phyloP scores from a whole-genome alignment of 169 alveolate genomes.

The Plasmodium billcollinsi region DNA sequence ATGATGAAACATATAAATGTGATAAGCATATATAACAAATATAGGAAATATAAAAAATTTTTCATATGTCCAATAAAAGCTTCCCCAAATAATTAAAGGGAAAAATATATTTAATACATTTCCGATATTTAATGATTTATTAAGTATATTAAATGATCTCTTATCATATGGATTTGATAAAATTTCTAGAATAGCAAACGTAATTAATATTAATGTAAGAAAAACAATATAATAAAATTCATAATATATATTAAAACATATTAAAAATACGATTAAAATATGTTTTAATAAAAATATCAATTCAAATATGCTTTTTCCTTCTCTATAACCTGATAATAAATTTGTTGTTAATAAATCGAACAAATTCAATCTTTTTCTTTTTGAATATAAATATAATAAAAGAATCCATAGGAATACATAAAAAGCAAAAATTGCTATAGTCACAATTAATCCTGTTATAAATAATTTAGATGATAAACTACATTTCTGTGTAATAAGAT shows the following conservation, averaged over 20 bases:
- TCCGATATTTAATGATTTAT: slow-evolving; percentile 53
- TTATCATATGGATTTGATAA: slow-evolving; percentile 61
- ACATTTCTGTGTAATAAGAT: slow-evolving; percentile 74
- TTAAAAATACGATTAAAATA: slow-evolving; percentile 19
- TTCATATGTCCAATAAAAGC: slow-evolving; percentile 61
- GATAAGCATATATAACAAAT: slow-evolving; percentile 25
- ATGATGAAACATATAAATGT: slow-evolving; percentile 49
- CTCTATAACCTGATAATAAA: slow-evolving; percentile 70
- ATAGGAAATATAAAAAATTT: slow-evolving; percentile 38
- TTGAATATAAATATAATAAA: slow-evolving; percentile 34
- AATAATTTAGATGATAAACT: slow-evolving; percentile 23
- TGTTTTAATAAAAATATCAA: slow-evolving; percentile 52
- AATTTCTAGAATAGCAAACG: slow-evolving; percentile 59
- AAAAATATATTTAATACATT: slow-evolving; percentile 46
- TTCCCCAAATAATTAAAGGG: slow-evolving; percentile 63
- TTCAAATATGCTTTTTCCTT: slow-evolving; percentile 66
- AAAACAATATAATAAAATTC: slow-evolving; percentile 40
- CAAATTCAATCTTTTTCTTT: slow-evolving; percentile 21
- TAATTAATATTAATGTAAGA: slow-evolving; percentile 38
- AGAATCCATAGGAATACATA: slow-evolving; percentile 15
- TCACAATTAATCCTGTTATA: slow-evolving; percentile 24
- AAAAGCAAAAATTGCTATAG: slow-evolving; percentile 2
- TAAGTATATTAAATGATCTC: slow-evolving; percentile 70
- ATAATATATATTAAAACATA: slow-evolving; percentile 39
- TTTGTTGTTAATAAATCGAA: slow-evolving; percentile 32